Conservation (phyloP, 306 rosid species). For the Fagus sylvatica region DNA sequence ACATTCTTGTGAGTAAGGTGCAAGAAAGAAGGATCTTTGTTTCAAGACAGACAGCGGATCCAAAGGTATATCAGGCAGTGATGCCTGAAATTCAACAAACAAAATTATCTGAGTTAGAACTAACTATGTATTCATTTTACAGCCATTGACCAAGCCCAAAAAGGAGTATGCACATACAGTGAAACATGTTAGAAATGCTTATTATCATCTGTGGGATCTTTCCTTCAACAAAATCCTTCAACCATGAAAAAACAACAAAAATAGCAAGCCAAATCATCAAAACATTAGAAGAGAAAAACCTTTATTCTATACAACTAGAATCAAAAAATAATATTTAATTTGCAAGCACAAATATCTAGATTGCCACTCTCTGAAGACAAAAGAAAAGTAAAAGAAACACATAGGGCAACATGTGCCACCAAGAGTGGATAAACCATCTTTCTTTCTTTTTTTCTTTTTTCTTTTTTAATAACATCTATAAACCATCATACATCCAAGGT, state of each 20-base stretch:
- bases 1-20: not conserved
- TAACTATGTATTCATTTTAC: not conserved
- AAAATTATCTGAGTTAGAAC: not conserved
- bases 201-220: not conserved
- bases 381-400: not conserved
- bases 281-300: not conserved
- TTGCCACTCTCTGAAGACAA: not conserved
- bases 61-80: not conserved
- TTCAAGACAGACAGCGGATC: not conserved
- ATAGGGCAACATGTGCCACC: not conserved
- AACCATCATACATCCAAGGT: too few relatives aligned
- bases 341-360: not conserved
- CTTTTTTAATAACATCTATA: too few relatives aligned
- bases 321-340: not conserved
- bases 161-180: not conserved
- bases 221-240: slow-evolving; percentile 1
- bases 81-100: slow-evolving; percentile 1
- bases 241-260: slow-evolving; percentile 1
- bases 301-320: not conserved
- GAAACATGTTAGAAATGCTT: not conserved
- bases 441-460: too few relatives aligned
- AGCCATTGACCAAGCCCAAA: not conserved
- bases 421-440: not conserved
- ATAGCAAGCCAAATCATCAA: not conserved
- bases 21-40: not conserved